phyloP scores from a whole-genome alignment of 768 basidiomycete genomes.

The Boletus barrowsii region DNA sequence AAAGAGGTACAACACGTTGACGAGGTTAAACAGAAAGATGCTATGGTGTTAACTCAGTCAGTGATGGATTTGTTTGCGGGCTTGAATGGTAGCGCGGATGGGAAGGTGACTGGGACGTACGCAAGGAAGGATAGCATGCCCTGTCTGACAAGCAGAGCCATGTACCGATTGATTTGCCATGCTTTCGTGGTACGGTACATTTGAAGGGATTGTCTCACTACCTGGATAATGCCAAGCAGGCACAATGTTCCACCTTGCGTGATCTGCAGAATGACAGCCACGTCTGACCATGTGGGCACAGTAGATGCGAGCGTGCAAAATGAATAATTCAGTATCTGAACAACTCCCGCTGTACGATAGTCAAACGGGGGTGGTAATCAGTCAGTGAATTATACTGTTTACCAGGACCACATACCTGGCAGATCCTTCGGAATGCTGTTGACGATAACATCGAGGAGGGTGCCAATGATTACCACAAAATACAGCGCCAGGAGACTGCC shows the following conservation, averaged over 20 bases:
- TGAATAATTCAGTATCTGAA: background rate
- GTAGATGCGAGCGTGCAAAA: background rate
- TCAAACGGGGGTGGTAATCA: no score
- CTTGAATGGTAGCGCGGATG: background rate
- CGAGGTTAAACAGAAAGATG: background rate
- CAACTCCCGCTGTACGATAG: background rate
- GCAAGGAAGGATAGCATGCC: background rate
- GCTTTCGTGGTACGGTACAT: background rate
- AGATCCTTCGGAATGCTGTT: background rate
- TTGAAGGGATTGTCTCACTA: background rate
- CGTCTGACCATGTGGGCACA: background rate
- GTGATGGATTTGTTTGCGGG: background rate
- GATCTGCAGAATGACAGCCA: background rate
- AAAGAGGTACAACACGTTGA: background rate
- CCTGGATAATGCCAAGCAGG: background rate
- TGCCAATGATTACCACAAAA: background rate
- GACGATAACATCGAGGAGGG: background rate
- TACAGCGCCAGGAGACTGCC: background rate
- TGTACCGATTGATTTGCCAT: background rate
- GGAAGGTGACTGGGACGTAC: background rate
- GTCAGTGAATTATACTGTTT: background rate
- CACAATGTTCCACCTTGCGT: background rate
- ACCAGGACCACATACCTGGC: background rate
- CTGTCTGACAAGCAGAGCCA: background rate
- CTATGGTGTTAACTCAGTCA: background rate